Base-by-base conservation (phyloP, 192 early-diverging fungal species). In the Coemansia sp. region DNA sequence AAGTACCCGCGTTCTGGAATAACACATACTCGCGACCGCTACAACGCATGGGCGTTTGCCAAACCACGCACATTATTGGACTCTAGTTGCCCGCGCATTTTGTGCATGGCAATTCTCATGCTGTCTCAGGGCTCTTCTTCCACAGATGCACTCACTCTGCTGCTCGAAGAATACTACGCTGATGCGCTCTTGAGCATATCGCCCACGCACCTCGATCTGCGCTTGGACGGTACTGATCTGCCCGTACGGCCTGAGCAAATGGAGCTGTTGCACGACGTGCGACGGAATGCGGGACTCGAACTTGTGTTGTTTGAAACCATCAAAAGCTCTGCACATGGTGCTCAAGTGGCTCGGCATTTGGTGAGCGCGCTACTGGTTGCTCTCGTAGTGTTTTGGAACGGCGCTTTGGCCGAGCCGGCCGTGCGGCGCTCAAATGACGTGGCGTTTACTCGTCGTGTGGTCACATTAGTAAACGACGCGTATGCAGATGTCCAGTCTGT, bases 1-100 rank as follows among this genome's bases (percentile, higher is more conserved):
- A 70, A 62, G 58, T 80, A 80, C 55, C 77, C 77, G 21, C 77
- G 77, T 4, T 65, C 61, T 21, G 72, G 61, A 21, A 47, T 79
- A 6, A 8, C 31, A 55, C 52, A 62, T 26, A 59, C 47, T 14
- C 61, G 70, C 17, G 65, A 67, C 68, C 63, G 62, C 10, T 36
- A 49, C 9, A 57, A 79, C 40, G 66, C 76, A 3, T 74, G 76
- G 71, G n/a, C 70, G 28, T 67, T 79, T 60, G 64, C 60, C 14
- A 48, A 34, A 34, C 31, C 31, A 34, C 31, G 31, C 1, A 34
- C 31, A 1, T 34, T 34, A 7, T 4, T 7, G 1, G 8, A 34
- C 31, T 34, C 31, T 0, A 1, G 31, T 1, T 34, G 31, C 31
- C 31, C 31, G 31, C 31, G 31, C 31, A 34, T 34, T 8, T 8